Percentiles rank a stretch among this genome's conserved stretches.
phyloP scores from a whole-genome alignment of 306 rosid species.

The Corylus avellana region DNA sequence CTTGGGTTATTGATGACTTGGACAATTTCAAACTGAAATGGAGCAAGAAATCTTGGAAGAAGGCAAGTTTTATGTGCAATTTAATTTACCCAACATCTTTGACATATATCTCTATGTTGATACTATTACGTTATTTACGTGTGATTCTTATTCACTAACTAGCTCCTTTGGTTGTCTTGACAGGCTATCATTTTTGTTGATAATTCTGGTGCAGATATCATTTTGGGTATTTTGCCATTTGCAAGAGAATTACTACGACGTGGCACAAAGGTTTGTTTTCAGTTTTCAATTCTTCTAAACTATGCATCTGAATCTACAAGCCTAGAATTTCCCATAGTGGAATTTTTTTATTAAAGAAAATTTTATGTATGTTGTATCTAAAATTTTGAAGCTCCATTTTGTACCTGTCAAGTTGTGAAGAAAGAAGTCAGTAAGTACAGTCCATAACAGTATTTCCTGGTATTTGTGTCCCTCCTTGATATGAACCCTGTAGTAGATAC shows the following conservation, averaged over 20 bases:
- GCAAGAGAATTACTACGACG: conserved; percentile 87
- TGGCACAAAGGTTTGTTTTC: conserved; percentile 75
- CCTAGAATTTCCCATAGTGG: conserved; percentile 5
- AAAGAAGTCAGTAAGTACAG: not conserved
- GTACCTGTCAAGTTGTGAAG: not conserved
- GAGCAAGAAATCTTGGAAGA: conserved; percentile 87
- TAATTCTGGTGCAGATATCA: conserved; percentile 95
- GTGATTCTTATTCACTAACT: conserved; percentile 28
- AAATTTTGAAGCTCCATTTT: not conserved
- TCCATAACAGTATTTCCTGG: not conserved
- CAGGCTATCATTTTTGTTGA: conserved; percentile 95
- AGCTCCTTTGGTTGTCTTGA: conserved; percentile 23
- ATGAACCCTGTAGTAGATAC: not conserved
- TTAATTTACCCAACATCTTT: conserved; percentile 8
- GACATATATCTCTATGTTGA: conserved; percentile 21
- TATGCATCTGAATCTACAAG: conserved; percentile 7
- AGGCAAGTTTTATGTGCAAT: conserved; percentile 55
- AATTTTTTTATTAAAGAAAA: not conserved
- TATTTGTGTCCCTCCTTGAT: not conserved
- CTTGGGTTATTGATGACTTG: conserved; percentile 96
- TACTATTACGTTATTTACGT: conserved; percentile 5
- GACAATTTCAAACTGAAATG: conserved; percentile 75
- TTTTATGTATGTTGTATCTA: not conserved
- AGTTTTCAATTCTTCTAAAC: conserved; percentile 18
- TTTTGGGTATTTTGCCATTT: conserved; percentile 94